phyloP scores from a whole-genome alignment of 495 filamentous ascomycete genomes.

The Hypoxylon subgilvum region DNA sequence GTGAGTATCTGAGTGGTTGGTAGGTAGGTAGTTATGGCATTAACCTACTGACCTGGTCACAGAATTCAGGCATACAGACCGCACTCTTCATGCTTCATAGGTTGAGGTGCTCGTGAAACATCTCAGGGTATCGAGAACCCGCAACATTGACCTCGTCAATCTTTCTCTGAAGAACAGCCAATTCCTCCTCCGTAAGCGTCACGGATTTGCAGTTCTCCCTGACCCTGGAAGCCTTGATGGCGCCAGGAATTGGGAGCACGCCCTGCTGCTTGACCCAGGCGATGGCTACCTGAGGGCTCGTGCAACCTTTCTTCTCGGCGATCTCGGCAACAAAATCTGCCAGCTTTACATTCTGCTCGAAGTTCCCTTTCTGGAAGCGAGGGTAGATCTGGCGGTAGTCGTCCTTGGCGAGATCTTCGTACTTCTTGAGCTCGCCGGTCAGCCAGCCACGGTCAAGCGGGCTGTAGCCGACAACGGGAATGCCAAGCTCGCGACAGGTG shows the following conservation, averaged over 20 bases:
- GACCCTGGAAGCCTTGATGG: slow-evolving; percentile 58
- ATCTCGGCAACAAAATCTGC: slow-evolving; percentile 53
- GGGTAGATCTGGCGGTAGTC: slow-evolving; percentile 51
- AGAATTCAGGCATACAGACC: no score
- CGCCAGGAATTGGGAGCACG: slow-evolving; percentile 60
- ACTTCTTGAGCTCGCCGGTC: slow-evolving; percentile 42
- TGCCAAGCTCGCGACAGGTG: slow-evolving; percentile 55
- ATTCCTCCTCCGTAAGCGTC: slow-evolving; percentile 55
- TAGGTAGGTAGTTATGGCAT: no score
- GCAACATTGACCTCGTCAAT: no score
- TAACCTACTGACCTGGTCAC: no score
- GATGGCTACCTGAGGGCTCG: slow-evolving; percentile 56
- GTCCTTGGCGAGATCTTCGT: slow-evolving; percentile 45
- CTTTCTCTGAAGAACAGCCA: slow-evolving; percentile 50
- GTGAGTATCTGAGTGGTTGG: no score
- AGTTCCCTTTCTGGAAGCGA: slow-evolving; percentile 57
- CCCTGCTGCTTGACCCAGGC: slow-evolving; percentile 63
- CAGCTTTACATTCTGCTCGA: slow-evolving; percentile 58
- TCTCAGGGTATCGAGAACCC: no score
- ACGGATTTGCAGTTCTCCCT: slow-evolving; percentile 62
- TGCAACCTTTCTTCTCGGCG: slow-evolving; percentile 53
- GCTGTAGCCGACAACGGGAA: slow-evolving; percentile 52
- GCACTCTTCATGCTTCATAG: no score
- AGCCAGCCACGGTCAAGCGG: slow-evolving; percentile 55
- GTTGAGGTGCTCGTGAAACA: no score